These are phyloP conservation scores for Purpureocillium takamizusanense DNA, from an alignment of 2,329 filamentous ascomycete species.

Conservation along the genomic window DNA sequence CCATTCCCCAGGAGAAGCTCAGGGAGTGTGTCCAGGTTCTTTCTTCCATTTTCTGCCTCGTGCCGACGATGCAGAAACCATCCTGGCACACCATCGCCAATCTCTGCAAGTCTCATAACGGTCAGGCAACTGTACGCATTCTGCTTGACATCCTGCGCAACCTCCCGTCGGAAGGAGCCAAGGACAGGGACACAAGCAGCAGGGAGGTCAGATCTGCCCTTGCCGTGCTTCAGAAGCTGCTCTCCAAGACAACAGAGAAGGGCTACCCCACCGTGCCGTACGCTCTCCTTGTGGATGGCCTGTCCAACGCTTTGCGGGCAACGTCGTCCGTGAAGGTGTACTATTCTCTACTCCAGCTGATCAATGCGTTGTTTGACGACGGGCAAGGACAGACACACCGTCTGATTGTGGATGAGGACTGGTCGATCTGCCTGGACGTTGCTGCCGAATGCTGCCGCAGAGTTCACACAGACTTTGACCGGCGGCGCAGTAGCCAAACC, in stretches of 20 bases:
- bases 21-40: conserved; percentile 60
- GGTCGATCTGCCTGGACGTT: conserved; percentile 52
- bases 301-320: conserved; percentile 39
- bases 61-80: conserved; percentile 49
- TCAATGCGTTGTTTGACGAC: conserved; percentile 47
- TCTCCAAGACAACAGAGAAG: conserved; percentile 49
- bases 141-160: conserved; percentile 53
- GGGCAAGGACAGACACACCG: conserved; percentile 42
- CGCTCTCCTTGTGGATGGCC: conserved; percentile 47
- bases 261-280: conserved; percentile 53
- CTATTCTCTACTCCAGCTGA: conserved; percentile 37
- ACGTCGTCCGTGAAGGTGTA: conserved; percentile 36
- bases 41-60: conserved; percentile 61
- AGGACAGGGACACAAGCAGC: conserved; percentile 40
- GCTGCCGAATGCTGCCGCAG: conserved; percentile 43
- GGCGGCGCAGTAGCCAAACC: conserved; percentile 8
- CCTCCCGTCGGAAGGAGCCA: conserved; percentile 32
- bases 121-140: conserved; percentile 57
- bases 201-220: conserved; percentile 55
- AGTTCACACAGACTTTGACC: conserved; percentile 15
- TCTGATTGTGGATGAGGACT: conserved; percentile 56
- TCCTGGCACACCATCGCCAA: conserved; percentile 65
- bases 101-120: conserved; percentile 64
- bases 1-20: conserved; percentile 55
- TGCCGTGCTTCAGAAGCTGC: conserved; percentile 52